Base-by-base conservation (phyloP, 1,284 basidiomycete species). In the Cutaneotrichosporon dermatis region DNA sequence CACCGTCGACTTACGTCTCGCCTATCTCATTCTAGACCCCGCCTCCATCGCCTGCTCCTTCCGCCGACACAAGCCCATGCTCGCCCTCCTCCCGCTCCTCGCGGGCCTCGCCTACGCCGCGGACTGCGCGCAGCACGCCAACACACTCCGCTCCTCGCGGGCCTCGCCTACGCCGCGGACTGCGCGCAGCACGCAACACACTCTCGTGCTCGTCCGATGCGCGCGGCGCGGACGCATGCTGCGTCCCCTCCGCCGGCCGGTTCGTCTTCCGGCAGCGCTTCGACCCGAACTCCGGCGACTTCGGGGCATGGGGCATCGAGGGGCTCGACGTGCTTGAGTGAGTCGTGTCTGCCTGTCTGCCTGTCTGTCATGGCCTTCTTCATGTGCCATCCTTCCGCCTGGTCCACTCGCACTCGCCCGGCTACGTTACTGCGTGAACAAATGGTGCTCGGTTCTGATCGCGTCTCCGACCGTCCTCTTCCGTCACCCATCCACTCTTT, bases 241-340 rank as follows among this genome's bases (percentile, higher is more conserved):
- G 69, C 56, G 66, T 72, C 0, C 69, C 74, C 2, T 55, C 55
- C 2, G 75, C 75, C 0, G 76, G 77, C 1, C 62, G 75, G 35
- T 70, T 77, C 61, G 55, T 76, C 15, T 75, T 78, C 61, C 61
- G 62, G 36, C 76, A 77, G 60, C 62, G 73, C 16, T 76, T 76
- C 60, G 74, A 77, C 60, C 70, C 76, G 13, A 75, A 77, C 45
- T 64, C 66, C 4, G 74, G 70, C 2, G 77, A 77, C 46, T 52
- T 55, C 40, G 77, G 77, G 1, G 63, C 57, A 46, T 78, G 77
- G 77, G 73, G 73, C 4, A 74, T 78, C 40, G 75, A 76, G 46
- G 70, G 71, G 0, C 39, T 78, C 11, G 71, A 76, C 5, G 71
- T 78, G 3, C 55, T 73, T 6, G 65, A 71, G 76, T 77, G 56